These are phyloP conservation scores for Aurantiochytrium sp. DNA, from an alignment of 108 stramenopile genomes.

Conservation along the genomic window DNA sequence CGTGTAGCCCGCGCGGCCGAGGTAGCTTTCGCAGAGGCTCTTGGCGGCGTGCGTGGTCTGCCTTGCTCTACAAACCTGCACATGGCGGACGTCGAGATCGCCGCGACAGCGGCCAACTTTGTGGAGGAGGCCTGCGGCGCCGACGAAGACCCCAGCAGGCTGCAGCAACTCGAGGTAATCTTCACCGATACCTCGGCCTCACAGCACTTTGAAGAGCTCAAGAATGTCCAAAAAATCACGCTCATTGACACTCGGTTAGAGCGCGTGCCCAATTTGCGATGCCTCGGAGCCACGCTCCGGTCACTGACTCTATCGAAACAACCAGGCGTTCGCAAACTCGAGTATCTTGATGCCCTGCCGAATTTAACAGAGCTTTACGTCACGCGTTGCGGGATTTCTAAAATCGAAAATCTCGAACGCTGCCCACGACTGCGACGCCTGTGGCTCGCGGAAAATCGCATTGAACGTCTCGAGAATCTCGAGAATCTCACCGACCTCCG, in stretches of 20 bases:
- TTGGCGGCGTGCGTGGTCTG: too few species aligned
- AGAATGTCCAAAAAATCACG: slow-evolving; percentile 25
- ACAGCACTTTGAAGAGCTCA: slow-evolving; percentile 31
- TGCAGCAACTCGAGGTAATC: slow-evolving; percentile 46
- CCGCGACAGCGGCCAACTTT: neutral
- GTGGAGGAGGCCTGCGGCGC: slow-evolving; percentile 28
- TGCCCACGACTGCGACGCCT: slow-evolving; percentile 50
- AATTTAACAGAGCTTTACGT: slow-evolving; percentile 45
- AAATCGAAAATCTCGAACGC: slow-evolving; percentile 39
- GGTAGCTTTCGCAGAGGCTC: too few species aligned
- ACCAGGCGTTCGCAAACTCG: slow-evolving; percentile 25
- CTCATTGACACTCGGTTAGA: slow-evolving; percentile 46
- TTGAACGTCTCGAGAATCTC: slow-evolving; percentile 32
- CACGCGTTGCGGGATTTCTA: slow-evolving; percentile 38
- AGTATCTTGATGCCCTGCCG: slow-evolving; percentile 34
- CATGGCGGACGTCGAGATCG: neutral
- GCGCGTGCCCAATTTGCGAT: slow-evolving; percentile 32
- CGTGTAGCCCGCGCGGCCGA: too few species aligned
- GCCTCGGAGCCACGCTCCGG: slow-evolving; percentile 33
- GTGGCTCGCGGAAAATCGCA: slow-evolving; percentile 48
- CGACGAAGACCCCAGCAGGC: slow-evolving; percentile 26
- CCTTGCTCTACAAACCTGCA: too few species aligned
- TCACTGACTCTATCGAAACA: slow-evolving; percentile 40
- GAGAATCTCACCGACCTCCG: slow-evolving; percentile 36
- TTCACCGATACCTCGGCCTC: slow-evolving; percentile 31